Base-by-base conservation (phyloP, 441 rosid genomes). In the Adansonia madagascariensis region DNA sequence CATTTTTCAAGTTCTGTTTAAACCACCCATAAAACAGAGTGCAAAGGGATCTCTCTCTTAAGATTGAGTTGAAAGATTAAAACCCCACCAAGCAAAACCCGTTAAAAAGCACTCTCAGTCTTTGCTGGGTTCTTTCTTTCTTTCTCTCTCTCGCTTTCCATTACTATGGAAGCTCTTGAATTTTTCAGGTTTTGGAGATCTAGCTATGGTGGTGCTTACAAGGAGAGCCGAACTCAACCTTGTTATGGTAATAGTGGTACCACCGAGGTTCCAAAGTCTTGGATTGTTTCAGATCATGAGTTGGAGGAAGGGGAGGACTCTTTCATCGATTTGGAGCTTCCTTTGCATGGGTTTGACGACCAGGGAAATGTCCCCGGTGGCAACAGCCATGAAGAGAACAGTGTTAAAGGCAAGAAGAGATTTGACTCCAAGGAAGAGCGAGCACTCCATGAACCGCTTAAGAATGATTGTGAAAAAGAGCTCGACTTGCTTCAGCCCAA, bases 241-340 rank as follows among this genome's bases (percentile, higher is more conserved):
- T 56, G 80, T 50, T 47, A 61, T 64, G 78, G 82, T 65, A 81
- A 75, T 41, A 75, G 44, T 74, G 81, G 80, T 74, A 75, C 76
- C 81, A 70, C 77, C 59, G 72, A 81, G 73, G 73, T 81, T 82
- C 82, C 80, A 65, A 82, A 55, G 64, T 71, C 78, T 55, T 67
- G 73, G 15, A 57, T 9, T 49, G 83, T 56, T 68, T 73, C 80
- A 2, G 83, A 84, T 24, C 55, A 56, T 11, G 93, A 88, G 2
- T 70, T 83, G 60, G 88, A 78, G 0, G 94, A 92, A 60, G 97
- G 81, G 57, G 97, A 94, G 1, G 99, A 95, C 79, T 95, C 99
- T 0, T 93, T 91, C 88, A 88, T 93, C 80, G 99, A 95, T 77
- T 80, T 95, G 75, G 92, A 95, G 83, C 90, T 95, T 64, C 78